Base-by-base conservation (phyloP, 164 flowering plant genomes). In the Annona squamosa region DNA sequence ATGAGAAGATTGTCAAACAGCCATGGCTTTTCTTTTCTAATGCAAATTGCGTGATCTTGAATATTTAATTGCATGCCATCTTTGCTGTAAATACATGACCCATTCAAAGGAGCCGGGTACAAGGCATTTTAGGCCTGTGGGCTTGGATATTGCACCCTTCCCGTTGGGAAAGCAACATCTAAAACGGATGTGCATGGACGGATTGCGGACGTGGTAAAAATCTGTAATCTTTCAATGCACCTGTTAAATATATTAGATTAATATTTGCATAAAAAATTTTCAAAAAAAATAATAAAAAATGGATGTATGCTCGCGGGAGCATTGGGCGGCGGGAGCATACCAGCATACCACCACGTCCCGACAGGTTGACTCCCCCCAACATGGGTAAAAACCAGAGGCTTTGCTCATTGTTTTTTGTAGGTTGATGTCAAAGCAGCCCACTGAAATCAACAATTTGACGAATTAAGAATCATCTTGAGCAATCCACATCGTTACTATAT, bases 361-460 rank as follows among this genome's bases (percentile, higher is more conserved):
- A 59, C 4, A 13, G 63, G 10, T 63, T 63, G 66, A 63, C 66
- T 9, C 37, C 63, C 3, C n/a, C 63, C 44, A 63, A 7, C 66
- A 7, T 62, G 19, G 65, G 4, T 7, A 1, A 18, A 64, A 57
- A 63, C 69, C 64, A 1, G 69, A 65, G 69, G 74, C 69, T 16
- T 46, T 10, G 69, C 42, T 4, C 48, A 46, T 61, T 67, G 73
- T 61, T 71, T 71, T 52, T 43, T 66, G 42, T 4, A 62, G 61
- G 65, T 56, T 37, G 44, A 57, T 9, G 5, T 63, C 26, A 72
- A 72, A 6, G 45, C 5, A 46, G 74, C 74, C 74, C 74, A 72
- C 68, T 45, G 68, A 72, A 72, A 61, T 48, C 1, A 47, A 52
- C 59, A 10, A 16, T 3, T 56, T 56, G 61, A 56, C 7, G 61